Conservation (phyloP, 306 rosid species). For the Ziziphus jujuba region DNA sequence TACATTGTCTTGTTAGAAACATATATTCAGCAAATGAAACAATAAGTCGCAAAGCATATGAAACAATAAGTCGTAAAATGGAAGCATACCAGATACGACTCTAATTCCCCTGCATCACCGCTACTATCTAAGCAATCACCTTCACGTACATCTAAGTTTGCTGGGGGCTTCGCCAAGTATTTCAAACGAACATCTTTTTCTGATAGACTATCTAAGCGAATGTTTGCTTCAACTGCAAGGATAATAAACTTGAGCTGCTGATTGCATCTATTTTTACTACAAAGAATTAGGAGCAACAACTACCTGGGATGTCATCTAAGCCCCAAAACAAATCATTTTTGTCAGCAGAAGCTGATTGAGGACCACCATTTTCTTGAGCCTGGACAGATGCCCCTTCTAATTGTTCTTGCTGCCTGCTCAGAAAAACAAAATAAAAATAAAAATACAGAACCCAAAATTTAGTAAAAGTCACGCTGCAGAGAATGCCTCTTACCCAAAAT, state of each 20-base stretch:
- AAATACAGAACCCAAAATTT: neutral
- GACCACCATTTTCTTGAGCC: slow-evolving; percentile 51
- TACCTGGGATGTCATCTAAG: slow-evolving; percentile 83
- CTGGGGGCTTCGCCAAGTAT: slow-evolving; percentile 78
- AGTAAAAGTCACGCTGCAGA: neutral
- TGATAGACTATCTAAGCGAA: slow-evolving; percentile 51
- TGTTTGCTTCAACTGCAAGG: slow-evolving; percentile 78
- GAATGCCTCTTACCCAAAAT: neutral
- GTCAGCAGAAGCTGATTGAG: slow-evolving; percentile 42
- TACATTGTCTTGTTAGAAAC: slow-evolving; percentile 18
- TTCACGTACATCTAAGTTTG: slow-evolving; percentile 90
- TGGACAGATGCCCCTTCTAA: slow-evolving; percentile 54
- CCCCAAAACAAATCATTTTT: slow-evolving; percentile 81
- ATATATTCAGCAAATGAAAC: neutral
- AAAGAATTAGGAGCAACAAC: slow-evolving; percentile 12
- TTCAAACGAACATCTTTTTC: slow-evolving; percentile 53
- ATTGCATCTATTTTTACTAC: neutral
- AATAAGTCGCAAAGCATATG: neutral
- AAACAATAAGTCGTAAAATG: slow-evolving; percentile 20
- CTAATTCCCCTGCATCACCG: slow-evolving; percentile 90
- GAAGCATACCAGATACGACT: slow-evolving; percentile 83
- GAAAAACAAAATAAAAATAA: neutral
- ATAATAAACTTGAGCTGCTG: slow-evolving; percentile 16
- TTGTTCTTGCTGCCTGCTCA: slow-evolving; percentile 71
- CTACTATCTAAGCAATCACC: slow-evolving; percentile 88